phyloP scores from a whole-genome alignment of 2,329 filamentous ascomycete genomes.

The Sarocladiaceae sp. region DNA sequence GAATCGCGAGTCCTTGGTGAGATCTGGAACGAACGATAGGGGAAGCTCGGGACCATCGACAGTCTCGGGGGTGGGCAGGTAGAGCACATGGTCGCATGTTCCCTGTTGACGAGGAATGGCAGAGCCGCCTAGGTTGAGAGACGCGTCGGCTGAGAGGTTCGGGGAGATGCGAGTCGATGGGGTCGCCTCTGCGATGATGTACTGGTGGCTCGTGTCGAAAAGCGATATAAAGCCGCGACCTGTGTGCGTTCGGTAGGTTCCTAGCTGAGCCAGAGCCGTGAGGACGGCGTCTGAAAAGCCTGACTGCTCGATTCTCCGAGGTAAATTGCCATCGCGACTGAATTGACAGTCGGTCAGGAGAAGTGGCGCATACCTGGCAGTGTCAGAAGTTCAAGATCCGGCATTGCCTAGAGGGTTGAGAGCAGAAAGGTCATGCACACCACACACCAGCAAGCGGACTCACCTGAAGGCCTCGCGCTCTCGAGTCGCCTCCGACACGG shows the following conservation, averaged over 20 bases:
- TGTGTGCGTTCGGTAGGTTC: slow-evolving; percentile 33
- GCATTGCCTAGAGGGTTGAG: no score
- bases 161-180: slow-evolving; percentile 29
- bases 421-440: neutral
- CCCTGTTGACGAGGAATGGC: slow-evolving; percentile 23
- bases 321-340: neutral
- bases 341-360: neutral
- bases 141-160: slow-evolving; percentile 10
- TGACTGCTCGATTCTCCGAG: neutral
- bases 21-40: slow-evolving; percentile 21
- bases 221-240: slow-evolving; percentile 41
- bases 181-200: slow-evolving; percentile 46
- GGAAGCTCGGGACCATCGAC: neutral
- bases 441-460: neutral
- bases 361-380: neutral
- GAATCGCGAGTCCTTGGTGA: slow-evolving; percentile 25
- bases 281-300: slow-evolving; percentile 28
- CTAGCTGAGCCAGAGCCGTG: slow-evolving; percentile 45
- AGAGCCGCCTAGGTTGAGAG: slow-evolving; percentile 23
- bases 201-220: slow-evolving; percentile 41
- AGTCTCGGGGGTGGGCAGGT: slow-evolving; percentile 5
- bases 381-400: neutral
- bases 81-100: slow-evolving; percentile 22
- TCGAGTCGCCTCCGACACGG: neutral
- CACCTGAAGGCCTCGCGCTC: slow-evolving; percentile 1